These are phyloP conservation scores for Telopea speciosissima DNA, from an alignment of 177 flowering plant genomes.

Conservation along the genomic window DNA sequence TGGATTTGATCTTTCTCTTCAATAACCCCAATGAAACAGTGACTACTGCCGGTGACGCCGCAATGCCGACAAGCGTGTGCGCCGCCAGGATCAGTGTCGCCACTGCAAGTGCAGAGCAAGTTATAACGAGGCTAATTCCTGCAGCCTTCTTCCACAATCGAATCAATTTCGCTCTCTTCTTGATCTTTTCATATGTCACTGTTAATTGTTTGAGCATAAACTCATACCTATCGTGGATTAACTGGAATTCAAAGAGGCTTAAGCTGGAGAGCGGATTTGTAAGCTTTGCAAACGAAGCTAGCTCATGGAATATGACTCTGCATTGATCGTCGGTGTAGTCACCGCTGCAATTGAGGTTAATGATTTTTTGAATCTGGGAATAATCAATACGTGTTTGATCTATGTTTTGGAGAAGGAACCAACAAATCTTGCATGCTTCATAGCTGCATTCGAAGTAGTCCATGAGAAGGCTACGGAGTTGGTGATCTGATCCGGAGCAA, in stretches of 20 bases:
- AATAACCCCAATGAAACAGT: constrained; percentile 9
- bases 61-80: constrained; percentile 47
- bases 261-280: constrained; percentile 43
- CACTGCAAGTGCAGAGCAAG: constrained; percentile 27
- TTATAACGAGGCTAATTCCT: constrained; percentile 23
- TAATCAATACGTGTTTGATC: constrained; percentile 47
- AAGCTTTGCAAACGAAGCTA: constrained; percentile 32
- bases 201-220: constrained; percentile 31
- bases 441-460: constrained; percentile 57
- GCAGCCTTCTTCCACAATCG: constrained; percentile 30
- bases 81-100: constrained; percentile 32
- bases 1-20: constrained; percentile 16
- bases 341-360: too few species aligned
- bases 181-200: constrained; percentile 24
- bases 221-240: constrained; percentile 27
- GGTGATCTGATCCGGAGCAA: constrained; percentile 6
- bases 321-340: constrained; percentile 15
- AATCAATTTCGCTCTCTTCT: constrained; percentile 21
- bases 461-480: constrained; percentile 38
- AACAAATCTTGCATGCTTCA: constrained; percentile 52
- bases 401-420: constrained; percentile 42
- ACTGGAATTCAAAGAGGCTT: constrained; percentile 22
- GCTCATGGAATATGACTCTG: constrained; percentile 20
- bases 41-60: constrained; percentile 36
- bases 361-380: constrained; percentile 29